A percentile compares a stretch with the other conserved stretches of the same genome.
These are phyloP conservation scores for Aspergillus egyptiacus DNA, from an alignment of 495 filamentous ascomycete species.

Conservation along the genomic window DNA sequence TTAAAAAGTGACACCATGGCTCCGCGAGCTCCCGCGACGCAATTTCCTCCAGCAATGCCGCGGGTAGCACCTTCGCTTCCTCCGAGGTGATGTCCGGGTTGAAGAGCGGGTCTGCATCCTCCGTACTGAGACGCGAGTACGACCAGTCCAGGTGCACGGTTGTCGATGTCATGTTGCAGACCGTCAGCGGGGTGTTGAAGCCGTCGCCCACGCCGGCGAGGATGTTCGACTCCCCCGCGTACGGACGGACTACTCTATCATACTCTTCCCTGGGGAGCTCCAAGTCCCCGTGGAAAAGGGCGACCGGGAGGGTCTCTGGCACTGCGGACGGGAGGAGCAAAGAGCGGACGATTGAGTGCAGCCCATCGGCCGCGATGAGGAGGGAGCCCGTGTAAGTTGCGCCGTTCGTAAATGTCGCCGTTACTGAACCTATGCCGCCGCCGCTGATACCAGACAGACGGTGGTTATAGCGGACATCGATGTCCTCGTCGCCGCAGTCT, in stretches of 20 bases:
- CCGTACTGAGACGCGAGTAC: conserved; percentile 27
- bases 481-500: conserved; percentile 6
- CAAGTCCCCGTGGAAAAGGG: conserved; percentile 13
- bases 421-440: neutral
- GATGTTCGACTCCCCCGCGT: conserved; percentile 3
- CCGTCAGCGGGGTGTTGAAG: conserved; percentile 12
- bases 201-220: conserved; percentile 13
- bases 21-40: neutral
- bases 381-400: conserved; percentile 5
- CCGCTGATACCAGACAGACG: neutral
- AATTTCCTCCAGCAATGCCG: neutral
- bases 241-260: conserved; percentile 1
- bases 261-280: conserved; percentile 2
- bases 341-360: conserved; percentile 6
- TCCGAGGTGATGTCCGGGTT: neutral
- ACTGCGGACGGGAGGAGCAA: neutral
- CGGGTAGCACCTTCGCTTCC: neutral
- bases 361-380: conserved; percentile 10
- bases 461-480: conserved; percentile 13
- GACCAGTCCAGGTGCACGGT: conserved; percentile 20
- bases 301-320: conserved; percentile 5
- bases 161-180: conserved; percentile 7
- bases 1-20: conserved; percentile 22
- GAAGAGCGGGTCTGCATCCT: conserved; percentile 2
- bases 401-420: conserved; percentile 8